Evolutionary conservation across 2,329 filamentous ascomycete genomes (phyloP), one percentile per base, ranked within the genome.

Genomic region (Dactylonectria macrodidyma): DNA sequence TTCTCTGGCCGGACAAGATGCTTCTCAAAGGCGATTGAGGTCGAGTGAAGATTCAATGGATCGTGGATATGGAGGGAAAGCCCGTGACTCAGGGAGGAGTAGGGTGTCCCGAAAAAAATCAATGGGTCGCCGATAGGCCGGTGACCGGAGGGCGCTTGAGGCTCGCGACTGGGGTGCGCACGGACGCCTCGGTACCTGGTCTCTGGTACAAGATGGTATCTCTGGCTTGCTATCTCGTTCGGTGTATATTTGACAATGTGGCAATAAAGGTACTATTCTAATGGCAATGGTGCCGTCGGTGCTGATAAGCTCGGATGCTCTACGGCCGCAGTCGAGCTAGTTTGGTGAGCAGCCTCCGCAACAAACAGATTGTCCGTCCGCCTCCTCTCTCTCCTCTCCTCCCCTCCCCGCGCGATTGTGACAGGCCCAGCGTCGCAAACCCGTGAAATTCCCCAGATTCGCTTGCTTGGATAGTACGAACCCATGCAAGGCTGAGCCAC

Each of bases 1-100:
- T 71, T 70, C 71, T 73, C 73, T 67, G 51, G 67, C 61, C 74
- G 59, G 57, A 73, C 73, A 76, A 76, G 75, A 75, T 69, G 69
- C 65, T 71, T 75, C 69, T 74, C 62, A 69, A 47, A 66, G 63
- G 60, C 71, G 24, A 67, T 71, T 72, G 70, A 67, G 56, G 51
- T 60, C 68, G 61, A 62, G 65, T 72, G 59, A 71, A 68, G 66
- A 66, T 56, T 54, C 69, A 69, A 74, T 68, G 66, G 46, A 50
- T 48, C 50, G 44, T 50, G 52, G 60, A 44, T 14, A 16, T 41
- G n/a, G 62, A 70, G 62, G 52, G 47, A 60, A 60, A 61, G 62
- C 58, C 58, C 68, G 69, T 76, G 75, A 76, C 70, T 76, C 75
- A 76, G 70, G 64, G 57, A 59, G 54, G 69, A 56, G 64, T 65